Conservation (phyloP, 176 grass and related monocot species). For the Puccinellia tenuiflora region DNA sequence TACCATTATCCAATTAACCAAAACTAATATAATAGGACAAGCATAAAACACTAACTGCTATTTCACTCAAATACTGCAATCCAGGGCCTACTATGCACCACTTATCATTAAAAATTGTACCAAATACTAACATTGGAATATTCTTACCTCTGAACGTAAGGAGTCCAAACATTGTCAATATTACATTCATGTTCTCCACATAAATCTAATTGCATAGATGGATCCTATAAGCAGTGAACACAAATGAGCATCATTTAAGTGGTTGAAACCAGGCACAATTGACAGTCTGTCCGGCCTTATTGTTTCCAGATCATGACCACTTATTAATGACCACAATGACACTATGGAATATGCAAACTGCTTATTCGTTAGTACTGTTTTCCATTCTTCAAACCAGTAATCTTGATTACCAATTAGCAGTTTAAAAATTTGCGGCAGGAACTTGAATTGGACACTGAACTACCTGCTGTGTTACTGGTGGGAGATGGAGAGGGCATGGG, state of each 20-base stretch:
- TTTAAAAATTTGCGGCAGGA: slow-evolving; percentile 49
- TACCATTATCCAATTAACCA: too few relatives aligned
- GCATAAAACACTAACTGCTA: too few relatives aligned
- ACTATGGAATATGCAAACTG: not conserved
- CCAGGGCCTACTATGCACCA: too few relatives aligned
- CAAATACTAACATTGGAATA: too few relatives aligned
- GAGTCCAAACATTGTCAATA: too few relatives aligned
- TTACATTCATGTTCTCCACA: too few relatives aligned
- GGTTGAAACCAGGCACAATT: not conserved
- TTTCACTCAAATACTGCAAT: too few relatives aligned
- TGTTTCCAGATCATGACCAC: not conserved
- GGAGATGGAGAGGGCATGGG: slow-evolving; percentile 99
- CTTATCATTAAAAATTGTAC: too few relatives aligned
- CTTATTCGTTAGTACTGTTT: not conserved
- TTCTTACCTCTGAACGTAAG: too few relatives aligned
- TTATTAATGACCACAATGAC: not conserved
- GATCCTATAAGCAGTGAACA: not conserved
- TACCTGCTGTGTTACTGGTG: slow-evolving; percentile 88
- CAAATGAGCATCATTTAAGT: not conserved
- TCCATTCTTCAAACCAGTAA: not conserved
- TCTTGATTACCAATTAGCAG: not conserved
- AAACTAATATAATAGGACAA: too few relatives aligned
- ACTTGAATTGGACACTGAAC: slow-evolving; percentile 77
- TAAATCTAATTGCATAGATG: too few relatives aligned
- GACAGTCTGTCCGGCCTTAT: not conserved